A percentile compares a stretch with the other conserved stretches of the same genome.
Evolutionary conservation across 805 yeast genomes (phyloP).

Genomic region (Candida loeiensis): DNA sequence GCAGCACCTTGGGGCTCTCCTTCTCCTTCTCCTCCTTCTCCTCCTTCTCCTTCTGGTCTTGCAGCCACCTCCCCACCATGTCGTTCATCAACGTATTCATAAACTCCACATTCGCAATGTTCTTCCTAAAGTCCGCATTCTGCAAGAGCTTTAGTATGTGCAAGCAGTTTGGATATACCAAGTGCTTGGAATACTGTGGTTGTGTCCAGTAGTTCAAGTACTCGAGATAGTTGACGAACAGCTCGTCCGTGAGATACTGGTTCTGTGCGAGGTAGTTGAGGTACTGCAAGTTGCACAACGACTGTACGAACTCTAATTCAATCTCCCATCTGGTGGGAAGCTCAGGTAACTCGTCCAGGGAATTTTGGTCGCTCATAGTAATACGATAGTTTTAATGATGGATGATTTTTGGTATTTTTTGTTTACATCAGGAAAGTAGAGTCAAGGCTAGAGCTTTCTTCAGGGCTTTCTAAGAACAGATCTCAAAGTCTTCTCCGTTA

Average conservation of each 20-base stretch:
- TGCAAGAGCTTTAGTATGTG: slow-evolving; percentile 69
- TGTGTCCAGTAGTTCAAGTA: slow-evolving; percentile 84
- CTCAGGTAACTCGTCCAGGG: neutral
- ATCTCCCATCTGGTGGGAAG: slow-evolving; percentile 85
- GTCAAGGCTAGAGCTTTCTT: no score
- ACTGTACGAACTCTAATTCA: slow-evolving; percentile 91
- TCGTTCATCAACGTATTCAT: slow-evolving; percentile 64
- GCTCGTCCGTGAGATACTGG: slow-evolving; percentile 65
- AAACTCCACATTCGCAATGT: slow-evolving; percentile 54
- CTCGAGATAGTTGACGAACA: slow-evolving; percentile 69
- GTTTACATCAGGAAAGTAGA: no score
- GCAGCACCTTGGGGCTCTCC: slow-evolving; percentile 1
- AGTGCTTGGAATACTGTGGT: slow-evolving; percentile 64
- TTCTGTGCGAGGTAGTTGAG: slow-evolving; percentile 83
- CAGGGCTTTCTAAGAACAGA: no score
- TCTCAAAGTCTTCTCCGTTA: no score
- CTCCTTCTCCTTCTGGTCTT: slow-evolving; percentile 16
- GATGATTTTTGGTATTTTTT: slow-evolving; percentile 2
- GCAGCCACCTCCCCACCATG: slow-evolving; percentile 70
- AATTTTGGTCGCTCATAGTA: neutral
- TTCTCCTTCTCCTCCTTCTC: neutral
- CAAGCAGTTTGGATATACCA: slow-evolving; percentile 84
- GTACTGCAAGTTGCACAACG: slow-evolving; percentile 85
- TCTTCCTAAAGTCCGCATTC: slow-evolving; percentile 49
- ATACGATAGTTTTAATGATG: no score